Base-by-base conservation (phyloP, 139 green algal genomes). In the Coccomyxa sp. region DNA sequence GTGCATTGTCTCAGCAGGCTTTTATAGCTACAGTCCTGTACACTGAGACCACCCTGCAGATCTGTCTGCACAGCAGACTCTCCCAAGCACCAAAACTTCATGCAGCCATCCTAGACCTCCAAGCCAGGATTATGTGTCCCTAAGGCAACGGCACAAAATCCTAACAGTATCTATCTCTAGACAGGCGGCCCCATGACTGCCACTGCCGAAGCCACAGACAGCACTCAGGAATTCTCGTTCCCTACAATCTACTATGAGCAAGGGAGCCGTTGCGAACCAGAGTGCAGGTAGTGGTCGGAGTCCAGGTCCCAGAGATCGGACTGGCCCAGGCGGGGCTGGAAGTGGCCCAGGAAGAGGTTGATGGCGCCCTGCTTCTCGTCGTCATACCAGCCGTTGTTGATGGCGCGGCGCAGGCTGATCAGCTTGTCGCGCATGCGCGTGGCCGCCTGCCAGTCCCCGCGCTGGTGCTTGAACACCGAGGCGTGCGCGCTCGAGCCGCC, bases 321-420 rank as follows among this genome's bases (percentile, higher is more conserved):
- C 73, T 89, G 84, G 58, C 85, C 86, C 22, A 82, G 84, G 33
- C 22, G 33, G 0, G 88, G 88, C 64, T 84, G 34, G 50, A 91
- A 94, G 80, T 92, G 87, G 39, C 95, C 95, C 58, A 98, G 88
- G 77, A 98, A 97, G 33, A 98, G 84, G 86, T 99, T 98, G 83
- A 99, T 97, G 58, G 93, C 93, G 55, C 95, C 93, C 88, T 71
- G 77, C 38, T 39, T 70, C 44, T 76, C 44, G 27, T 33, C 34
- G 41, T 77, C 69, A 0, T 40, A 69, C 81, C 93, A 93, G 9
- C 88, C 85, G 83, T 97, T 98, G 85, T 40, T 90, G 86, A 97
- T 97, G 84, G 97, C 97, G 18, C 95, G 89, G 50, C 89, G 89
- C 38, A 94, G 58, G 70, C 78, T 87, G 68, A 86, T 92, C 34